Conservation (phyloP, 352 stramenopile genomes). For the Phytophthora fragariaefolia region DNA sequence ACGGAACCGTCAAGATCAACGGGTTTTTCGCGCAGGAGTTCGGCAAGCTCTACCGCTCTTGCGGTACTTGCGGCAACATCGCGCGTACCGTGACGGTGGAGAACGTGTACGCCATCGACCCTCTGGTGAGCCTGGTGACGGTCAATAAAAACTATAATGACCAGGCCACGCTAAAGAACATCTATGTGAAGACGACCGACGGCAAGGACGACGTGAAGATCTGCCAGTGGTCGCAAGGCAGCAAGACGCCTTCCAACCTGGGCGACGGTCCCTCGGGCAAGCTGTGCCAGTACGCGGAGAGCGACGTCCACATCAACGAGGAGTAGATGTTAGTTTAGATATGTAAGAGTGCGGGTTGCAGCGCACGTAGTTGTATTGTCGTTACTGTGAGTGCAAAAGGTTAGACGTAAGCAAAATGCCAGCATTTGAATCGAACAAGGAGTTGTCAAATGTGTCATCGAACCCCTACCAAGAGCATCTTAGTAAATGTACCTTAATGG, state of each 20-base stretch:
- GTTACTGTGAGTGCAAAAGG: constrained; percentile 23
- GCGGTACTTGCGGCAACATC: constrained; percentile 29
- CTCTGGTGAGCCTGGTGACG: constrained; percentile 39
- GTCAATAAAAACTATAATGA: constrained; percentile 50
- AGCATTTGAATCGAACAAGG: constrained; percentile 7
- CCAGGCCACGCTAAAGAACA: constrained; percentile 40
- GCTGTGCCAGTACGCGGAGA: constrained; percentile 28
- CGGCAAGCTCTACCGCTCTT: constrained; percentile 29
- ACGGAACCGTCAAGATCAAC: constrained; percentile 17
- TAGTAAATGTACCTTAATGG: too few relatives aligned
- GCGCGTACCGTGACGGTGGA: constrained; percentile 34
- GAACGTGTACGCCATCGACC: constrained; percentile 42
- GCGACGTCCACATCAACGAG: constrained; percentile 35
- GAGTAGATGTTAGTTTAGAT: constrained; percentile 12
- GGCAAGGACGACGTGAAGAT: constrained; percentile 17
- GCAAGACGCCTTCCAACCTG: constrained; percentile 28
- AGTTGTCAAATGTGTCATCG: too few relatives aligned
- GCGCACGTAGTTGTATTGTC: constrained; percentile 10
- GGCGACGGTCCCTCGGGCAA: constrained; percentile 29
- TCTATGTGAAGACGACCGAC: constrained; percentile 39
- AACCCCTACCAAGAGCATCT: too few relatives aligned
- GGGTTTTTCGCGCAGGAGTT: constrained; percentile 20
- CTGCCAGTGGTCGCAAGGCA: constrained; percentile 35
- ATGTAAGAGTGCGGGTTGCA: constrained; percentile 13
- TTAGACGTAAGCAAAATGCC: constrained; percentile 13